phyloP scores from a whole-genome alignment of 768 basidiomycete species.

The Artomyces pyxidatus region DNA sequence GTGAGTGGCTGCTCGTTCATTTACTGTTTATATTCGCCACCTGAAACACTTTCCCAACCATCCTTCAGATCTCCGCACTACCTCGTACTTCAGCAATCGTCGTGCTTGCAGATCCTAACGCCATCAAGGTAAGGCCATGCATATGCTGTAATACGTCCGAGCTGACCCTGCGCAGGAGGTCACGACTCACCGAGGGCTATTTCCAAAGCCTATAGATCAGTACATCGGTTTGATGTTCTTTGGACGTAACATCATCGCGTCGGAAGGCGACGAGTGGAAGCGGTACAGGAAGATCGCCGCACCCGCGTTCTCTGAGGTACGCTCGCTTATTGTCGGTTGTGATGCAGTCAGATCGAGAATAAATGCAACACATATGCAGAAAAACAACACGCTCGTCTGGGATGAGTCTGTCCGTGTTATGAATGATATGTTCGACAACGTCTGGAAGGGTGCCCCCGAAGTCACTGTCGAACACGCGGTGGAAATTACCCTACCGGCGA shows the following conservation, averaged over 20 bases:
- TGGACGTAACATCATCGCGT: slow-evolving; percentile 55
- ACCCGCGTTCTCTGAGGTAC: slow-evolving; percentile 58
- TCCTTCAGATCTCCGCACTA: background rate
- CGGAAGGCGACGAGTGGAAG: slow-evolving; percentile 61
- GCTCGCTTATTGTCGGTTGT: background rate
- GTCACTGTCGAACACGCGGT: slow-evolving; percentile 38
- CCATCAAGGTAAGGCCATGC: slow-evolving; percentile 8
- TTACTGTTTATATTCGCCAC: background rate
- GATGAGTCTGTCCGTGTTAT: slow-evolving; percentile 27
- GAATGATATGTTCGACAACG: slow-evolving; percentile 27
- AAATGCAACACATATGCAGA: slow-evolving; percentile 11
- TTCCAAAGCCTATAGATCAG: slow-evolving; percentile 44
- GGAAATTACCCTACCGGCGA: slow-evolving; percentile 47
- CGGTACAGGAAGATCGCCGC: slow-evolving; percentile 55
- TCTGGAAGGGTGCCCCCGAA: slow-evolving; percentile 37
- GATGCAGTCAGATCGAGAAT: background rate
- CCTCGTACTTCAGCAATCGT: background rate
- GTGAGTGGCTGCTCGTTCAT: background rate
- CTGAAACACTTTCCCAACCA: background rate
- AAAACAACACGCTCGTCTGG: slow-evolving; percentile 32
- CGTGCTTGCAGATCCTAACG: slow-evolving; percentile 5
- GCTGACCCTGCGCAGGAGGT: slow-evolving; percentile 34
- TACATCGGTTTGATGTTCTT: slow-evolving; percentile 42
- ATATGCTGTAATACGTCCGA: too few species aligned
- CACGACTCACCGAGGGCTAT: slow-evolving; percentile 37